Evolutionary conservation across 805 yeast genomes (phyloP).

Genomic region (Metschnikowia drakensbergensis): DNA sequence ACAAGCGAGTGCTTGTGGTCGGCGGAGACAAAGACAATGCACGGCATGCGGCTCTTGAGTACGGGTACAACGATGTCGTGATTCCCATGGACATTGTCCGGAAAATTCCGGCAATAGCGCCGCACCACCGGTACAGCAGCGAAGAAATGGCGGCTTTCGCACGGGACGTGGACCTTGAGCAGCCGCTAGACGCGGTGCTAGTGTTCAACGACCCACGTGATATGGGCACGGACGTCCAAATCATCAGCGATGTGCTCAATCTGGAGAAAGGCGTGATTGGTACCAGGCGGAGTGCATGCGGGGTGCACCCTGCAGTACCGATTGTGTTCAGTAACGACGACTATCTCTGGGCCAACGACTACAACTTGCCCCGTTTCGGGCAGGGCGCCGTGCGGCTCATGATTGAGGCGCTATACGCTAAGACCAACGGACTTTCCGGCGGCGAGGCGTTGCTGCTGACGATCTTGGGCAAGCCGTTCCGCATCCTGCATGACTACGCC

Average conservation of each 20-base stretch:
- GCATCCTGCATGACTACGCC: constrained; percentile 78
- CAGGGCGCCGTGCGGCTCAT: constrained; percentile 81
- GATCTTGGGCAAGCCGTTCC: constrained; percentile 79
- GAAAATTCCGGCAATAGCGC: constrained; percentile 58
- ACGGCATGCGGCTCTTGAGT: constrained; percentile 66
- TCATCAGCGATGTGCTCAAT: constrained; percentile 65
- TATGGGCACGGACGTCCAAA: constrained; percentile 79
- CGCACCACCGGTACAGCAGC: constrained; percentile 55
- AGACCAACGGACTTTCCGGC: constrained; percentile 43
- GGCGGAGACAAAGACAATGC: constrained; percentile 76
- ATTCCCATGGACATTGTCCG: constrained; percentile 69
- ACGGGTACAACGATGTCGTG: constrained; percentile 76
- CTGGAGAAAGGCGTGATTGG: constrained; percentile 63
- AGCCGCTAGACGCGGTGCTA: constrained; percentile 67
- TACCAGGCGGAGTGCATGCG: constrained; percentile 41
- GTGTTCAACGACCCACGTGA: constrained; percentile 90
- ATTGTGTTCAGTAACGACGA: constrained; percentile 81
- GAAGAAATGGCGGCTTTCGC: constrained; percentile 45
- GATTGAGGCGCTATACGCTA: constrained; percentile 56
- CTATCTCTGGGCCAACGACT: constrained; percentile 84
- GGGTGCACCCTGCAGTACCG: constrained; percentile 54
- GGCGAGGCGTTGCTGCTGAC: constrained; percentile 43
- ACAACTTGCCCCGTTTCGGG: constrained; percentile 74
- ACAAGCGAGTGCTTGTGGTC: constrained; percentile 66
- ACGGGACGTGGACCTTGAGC: constrained; percentile 22